Evolutionary conservation across 1,284 basidiomycete species (phyloP), one percentile per base, ranked within the genome.

Genomic region (Puccinia polysora): DNA sequence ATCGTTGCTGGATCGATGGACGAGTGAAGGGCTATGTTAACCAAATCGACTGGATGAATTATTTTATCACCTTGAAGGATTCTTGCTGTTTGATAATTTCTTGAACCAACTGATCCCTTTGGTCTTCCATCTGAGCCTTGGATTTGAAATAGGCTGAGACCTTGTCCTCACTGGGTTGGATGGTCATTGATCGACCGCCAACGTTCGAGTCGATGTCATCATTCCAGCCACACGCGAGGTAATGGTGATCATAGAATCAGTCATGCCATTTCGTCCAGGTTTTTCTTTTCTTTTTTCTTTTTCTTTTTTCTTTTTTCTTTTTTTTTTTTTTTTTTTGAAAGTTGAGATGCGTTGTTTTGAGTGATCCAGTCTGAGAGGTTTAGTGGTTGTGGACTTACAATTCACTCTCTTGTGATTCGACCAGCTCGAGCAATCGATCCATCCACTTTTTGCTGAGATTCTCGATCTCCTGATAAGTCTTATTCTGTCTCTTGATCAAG

Each of bases 401-500:
- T 50, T 63, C 60, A n/a, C 45, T 63, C 50, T 63, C 60, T 36
- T 63, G 60, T 0, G 40, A 20, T 49, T 50, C 28, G 20, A 63
- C 23, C 30, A 63, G 20, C 18, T 34, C 25, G 18, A 49, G 14
- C 18, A 63, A 50, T 36, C 60, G 60, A 34, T 49, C 60, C n/a
- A 50, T 20, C 30, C 25, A 15, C 45, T 63, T 63, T 43, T 4
- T 34, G 18, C 1, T n/a, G 10, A 18, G 28, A 18, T 25, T 63
- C n/a, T n/a, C n/a, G 14, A 63, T 63, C 15, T 63, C 60, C 14
- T 63, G 43, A 20, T 49, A 49, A 23, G 45, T 63, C 50, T 63
- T 63, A 23, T 49, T 63, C 50, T 63, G 60, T 30, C 50, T 63
- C n/a, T 63, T 63, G 4, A 40, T 32, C 45, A 63, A 36, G 7